These are phyloP conservation scores for Pestalotiopsis sp. DNA, from an alignment of 2,329 filamentous ascomycete genomes.

Conservation along the genomic window DNA sequence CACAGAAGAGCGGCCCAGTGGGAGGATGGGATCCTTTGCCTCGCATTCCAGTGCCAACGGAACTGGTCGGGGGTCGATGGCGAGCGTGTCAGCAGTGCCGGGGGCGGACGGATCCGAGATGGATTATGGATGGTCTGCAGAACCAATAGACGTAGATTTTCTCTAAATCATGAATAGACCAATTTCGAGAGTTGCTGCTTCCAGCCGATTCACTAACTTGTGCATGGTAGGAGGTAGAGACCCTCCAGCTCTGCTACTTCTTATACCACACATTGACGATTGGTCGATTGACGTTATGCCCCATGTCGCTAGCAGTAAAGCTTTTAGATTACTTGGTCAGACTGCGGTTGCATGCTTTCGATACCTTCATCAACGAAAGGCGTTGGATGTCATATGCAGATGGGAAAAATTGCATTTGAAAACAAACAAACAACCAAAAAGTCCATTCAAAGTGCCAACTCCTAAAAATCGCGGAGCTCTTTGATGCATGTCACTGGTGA, in stretches of 20 bases:
- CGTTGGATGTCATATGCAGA: too few relatives aligned
- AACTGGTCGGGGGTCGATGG: neutral
- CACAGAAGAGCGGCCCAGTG: constrained; percentile 15
- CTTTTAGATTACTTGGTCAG: too few relatives aligned
- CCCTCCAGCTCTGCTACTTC: too few relatives aligned
- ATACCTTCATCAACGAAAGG: too few relatives aligned
- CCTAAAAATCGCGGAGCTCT: too few relatives aligned
- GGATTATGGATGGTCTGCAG: constrained; percentile 5
- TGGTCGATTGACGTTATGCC: too few relatives aligned
- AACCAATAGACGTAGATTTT: constrained; percentile 10
- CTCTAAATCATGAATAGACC: constrained; percentile 7
- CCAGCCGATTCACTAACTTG: neutral
- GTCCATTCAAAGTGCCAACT: too few relatives aligned
- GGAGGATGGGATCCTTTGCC: neutral
- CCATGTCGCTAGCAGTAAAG: too few relatives aligned
- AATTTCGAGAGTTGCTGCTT: neutral
- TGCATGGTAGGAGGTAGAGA: neutral
- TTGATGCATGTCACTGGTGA: neutral
- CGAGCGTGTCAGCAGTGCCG: neutral
- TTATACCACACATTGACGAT: too few relatives aligned
- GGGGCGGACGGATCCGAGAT: constrained; percentile 4
- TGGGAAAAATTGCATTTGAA: too few relatives aligned
- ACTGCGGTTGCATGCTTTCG: too few relatives aligned
- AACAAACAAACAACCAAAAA: too few relatives aligned
- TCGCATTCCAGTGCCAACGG: neutral